Evolutionary conservation across 768 basidiomycete species (phyloP).

Genomic region (Gymnopilus junonius): DNA sequence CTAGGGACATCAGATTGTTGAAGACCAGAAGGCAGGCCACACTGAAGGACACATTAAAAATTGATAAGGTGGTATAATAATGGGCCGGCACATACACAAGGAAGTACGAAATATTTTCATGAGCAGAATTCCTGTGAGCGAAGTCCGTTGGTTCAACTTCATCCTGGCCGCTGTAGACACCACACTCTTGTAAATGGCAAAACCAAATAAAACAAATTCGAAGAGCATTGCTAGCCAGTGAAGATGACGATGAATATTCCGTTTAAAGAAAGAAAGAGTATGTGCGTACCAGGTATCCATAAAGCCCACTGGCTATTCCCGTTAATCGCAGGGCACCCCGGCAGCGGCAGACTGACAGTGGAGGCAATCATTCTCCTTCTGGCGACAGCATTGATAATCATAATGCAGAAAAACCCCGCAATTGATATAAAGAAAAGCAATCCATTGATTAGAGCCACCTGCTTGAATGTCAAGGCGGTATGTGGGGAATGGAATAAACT

Average conservation of each 20-base stretch:
- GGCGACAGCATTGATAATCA: conserved; percentile 39
- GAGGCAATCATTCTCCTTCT: conserved; percentile 40
- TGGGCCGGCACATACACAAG: conserved; percentile 34
- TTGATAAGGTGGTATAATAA: neutral
- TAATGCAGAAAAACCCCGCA: conserved; percentile 44
- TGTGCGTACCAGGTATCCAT: conserved; percentile 45
- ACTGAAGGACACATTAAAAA: conserved; percentile 19
- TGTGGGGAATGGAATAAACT: neutral
- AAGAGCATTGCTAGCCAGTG: conserved; percentile 36
- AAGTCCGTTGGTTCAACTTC: conserved; percentile 27
- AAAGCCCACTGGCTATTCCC: conserved; percentile 47
- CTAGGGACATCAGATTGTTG: conserved; percentile 52
- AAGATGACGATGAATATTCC: neutral
- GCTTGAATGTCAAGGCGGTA: neutral
- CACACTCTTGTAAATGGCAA: conserved; percentile 40
- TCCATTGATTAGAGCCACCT: conserved; percentile 44
- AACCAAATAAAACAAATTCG: conserved; percentile 46
- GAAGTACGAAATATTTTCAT: conserved; percentile 51
- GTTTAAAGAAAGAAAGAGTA: neutral
- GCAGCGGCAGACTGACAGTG: conserved; percentile 41
- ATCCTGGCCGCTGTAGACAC: conserved; percentile 28
- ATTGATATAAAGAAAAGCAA: conserved; percentile 45
- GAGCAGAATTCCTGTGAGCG: conserved; percentile 40
- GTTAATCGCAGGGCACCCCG: conserved; percentile 46
- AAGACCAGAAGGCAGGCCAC: conserved; percentile 43